Percentiles rank a stretch among this genome's conserved stretches.
Conservation (phyloP, 1,284 basidiomycete species). For the Tilletia caries region DNA sequence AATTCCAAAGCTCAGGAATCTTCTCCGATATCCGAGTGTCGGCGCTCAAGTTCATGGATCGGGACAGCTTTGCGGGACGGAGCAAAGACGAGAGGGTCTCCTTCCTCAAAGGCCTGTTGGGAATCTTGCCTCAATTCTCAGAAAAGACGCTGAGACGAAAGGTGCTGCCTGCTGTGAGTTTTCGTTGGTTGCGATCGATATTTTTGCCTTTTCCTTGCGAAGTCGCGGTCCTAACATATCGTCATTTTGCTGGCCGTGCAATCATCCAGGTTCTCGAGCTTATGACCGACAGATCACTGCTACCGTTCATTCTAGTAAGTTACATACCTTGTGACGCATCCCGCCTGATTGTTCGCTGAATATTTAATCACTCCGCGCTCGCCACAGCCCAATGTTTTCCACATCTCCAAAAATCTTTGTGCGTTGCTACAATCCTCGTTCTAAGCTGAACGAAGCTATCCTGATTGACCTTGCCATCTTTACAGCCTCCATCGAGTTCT, state of each 20-base stretch:
- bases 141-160: slow-evolving; percentile 82
- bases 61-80: slow-evolving; percentile 90
- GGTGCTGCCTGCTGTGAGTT: slow-evolving; percentile 79
- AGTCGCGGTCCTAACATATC: too few relatives aligned
- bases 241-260: background rate
- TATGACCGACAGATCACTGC: slow-evolving; percentile 49
- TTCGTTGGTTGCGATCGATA: slow-evolving; percentile 57
- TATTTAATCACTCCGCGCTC: background rate
- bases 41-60: slow-evolving; percentile 91
- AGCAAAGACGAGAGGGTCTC: slow-evolving; percentile 91
- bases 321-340: background rate
- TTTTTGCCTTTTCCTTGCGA: too few relatives aligned
- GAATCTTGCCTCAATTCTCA: slow-evolving; percentile 80
- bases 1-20: slow-evolving; percentile 77
- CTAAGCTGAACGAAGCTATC: too few relatives aligned
- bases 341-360: background rate
- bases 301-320: slow-evolving; percentile 78
- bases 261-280: slow-evolving; percentile 53
- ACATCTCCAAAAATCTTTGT: slow-evolving; percentile 74
- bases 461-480: background rate
- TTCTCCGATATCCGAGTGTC: slow-evolving; percentile 94
- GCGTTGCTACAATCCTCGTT: slow-evolving; percentile 22
- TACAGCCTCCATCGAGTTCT: slow-evolving; percentile 65
- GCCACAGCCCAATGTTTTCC: slow-evolving; percentile 77
- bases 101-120: slow-evolving; percentile 76